Evolutionary conservation across 495 filamentous ascomycete genomes (phyloP), one percentile per base, ranked within the genome.

Genomic region (Hypoxylon subgilvum): DNA sequence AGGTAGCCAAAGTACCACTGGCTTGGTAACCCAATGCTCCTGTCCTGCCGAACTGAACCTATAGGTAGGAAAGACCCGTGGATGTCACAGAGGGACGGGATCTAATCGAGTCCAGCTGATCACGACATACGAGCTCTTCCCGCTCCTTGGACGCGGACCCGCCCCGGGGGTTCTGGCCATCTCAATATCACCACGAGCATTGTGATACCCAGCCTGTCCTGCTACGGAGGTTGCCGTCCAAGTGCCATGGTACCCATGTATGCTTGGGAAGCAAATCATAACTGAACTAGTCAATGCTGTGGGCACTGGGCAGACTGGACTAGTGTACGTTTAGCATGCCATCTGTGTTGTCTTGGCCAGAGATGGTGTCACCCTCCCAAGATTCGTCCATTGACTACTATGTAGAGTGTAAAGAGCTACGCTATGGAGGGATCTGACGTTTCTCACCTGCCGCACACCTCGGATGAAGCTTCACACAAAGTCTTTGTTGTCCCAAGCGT

Each of bases 161-260:
- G 43, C 39, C 47, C 34, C 31, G 31, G 30, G 21, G 14, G 4
- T 34, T 56, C 39, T 39, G 49, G 40, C 47, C 36, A 53, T 46
- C 42, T 52, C 22, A 13, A 61, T 52, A 36, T 40, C 38, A 48
- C 60, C 48, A 27, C 8, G 30, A 34, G 42, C 32, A 27, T 22
- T 38, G 60, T 63, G 39, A 63, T 49, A 49, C 49, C 22, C 17
- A 48, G 23, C 35, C 39, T n/a, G 19, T 25, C 34, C 28, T 48
- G 30, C 48, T 52, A 49, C 60, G 61, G 52, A 63, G 60, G 47
- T 54, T 58, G 27, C 61, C 53, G 53, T 40, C 31, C 50, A n/a
- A 30, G 12, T 48, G 27, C 45, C 45, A n/a, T n/a, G n/a, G n/a
- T 35, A 23, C 13, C 23, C 47, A 39, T 41, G 22, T 40, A 30